Conservation (phyloP, 2,329 filamentous ascomycete species). For the Orbilia quercus region DNA sequence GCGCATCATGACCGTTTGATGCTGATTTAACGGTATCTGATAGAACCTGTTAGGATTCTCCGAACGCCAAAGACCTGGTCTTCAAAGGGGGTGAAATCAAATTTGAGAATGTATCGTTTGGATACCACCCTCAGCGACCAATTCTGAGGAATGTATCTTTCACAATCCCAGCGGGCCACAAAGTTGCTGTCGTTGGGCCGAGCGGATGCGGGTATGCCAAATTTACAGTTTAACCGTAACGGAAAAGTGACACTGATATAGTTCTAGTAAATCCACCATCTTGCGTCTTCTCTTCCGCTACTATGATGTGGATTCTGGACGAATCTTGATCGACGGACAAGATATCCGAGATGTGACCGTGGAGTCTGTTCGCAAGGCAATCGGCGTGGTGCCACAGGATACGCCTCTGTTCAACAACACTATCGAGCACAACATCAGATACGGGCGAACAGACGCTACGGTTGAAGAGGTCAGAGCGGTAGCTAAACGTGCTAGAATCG, state of each 20-base stretch:
- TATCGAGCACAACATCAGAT: constrained; percentile 93
- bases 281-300: constrained; percentile 90
- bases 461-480: constrained; percentile 79
- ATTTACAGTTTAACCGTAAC: not conserved
- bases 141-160: constrained; percentile 86
- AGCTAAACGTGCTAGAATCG: constrained; percentile 83
- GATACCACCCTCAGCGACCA: constrained; percentile 85
- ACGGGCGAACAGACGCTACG: constrained; percentile 82
- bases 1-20: not conserved
- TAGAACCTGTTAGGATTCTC: constrained; percentile 69
- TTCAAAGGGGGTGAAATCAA: constrained; percentile 87
- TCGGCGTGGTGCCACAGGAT: constrained; percentile 96
- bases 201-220: constrained; percentile 78
- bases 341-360: constrained; percentile 85
- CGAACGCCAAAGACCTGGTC: constrained; percentile 77
- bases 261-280: constrained; percentile 81
- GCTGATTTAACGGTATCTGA: not conserved
- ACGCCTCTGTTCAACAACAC: constrained; percentile 97
- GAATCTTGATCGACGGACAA: constrained; percentile 91
- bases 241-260: no score
- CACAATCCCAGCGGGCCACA: constrained; percentile 93
- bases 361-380: constrained; percentile 83
- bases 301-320: constrained; percentile 86
- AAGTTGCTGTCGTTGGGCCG: constrained; percentile 93
- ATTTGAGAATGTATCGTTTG: constrained; percentile 95